Percentiles rank a stretch among this genome's conserved stretches.
Evolutionary conservation across 2,329 filamentous ascomycete species (phyloP).

Genomic region (Botrytis deweyae): DNA sequence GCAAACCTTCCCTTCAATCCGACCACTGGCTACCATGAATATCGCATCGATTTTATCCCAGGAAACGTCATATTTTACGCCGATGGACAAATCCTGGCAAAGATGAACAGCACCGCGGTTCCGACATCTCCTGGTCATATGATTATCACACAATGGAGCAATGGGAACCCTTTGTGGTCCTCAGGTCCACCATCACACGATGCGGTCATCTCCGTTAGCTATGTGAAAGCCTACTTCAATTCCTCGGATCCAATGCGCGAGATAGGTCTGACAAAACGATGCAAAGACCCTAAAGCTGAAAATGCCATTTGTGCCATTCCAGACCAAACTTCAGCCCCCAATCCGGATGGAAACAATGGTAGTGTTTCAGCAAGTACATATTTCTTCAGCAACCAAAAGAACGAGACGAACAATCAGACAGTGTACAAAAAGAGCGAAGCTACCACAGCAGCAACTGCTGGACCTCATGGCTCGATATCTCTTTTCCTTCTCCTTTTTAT

Average conservation of each 20-base stretch:
- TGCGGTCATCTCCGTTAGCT: slow-evolving; percentile 62
- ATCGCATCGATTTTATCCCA: slow-evolving; percentile 72
- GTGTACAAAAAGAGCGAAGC: slow-evolving; percentile 37
- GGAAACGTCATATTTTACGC: slow-evolving; percentile 66
- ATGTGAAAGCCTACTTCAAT: slow-evolving; percentile 81
- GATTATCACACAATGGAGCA: slow-evolving; percentile 75
- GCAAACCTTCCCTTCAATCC: slow-evolving; percentile 66
- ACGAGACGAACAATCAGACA: slow-evolving; percentile 51
- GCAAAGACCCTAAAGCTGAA: slow-evolving; percentile 41
- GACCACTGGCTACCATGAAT: slow-evolving; percentile 67
- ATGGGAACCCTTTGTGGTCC: slow-evolving; percentile 70
- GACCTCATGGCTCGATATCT: neutral
- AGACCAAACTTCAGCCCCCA: slow-evolving; percentile 43
- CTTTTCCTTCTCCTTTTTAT: slow-evolving; percentile 7
- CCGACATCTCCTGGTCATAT: slow-evolving; percentile 64
- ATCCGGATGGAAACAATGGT: slow-evolving; percentile 28
- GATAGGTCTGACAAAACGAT: slow-evolving; percentile 45
- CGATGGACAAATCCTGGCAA: slow-evolving; percentile 57
- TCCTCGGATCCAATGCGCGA: slow-evolving; percentile 49
- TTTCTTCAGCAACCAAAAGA: slow-evolving; percentile 51
- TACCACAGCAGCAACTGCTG: neutral
- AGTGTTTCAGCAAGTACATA: slow-evolving; percentile 41
- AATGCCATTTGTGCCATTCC: slow-evolving; percentile 53
- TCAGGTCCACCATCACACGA: slow-evolving; percentile 65
- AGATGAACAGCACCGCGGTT: slow-evolving; percentile 56